Evolutionary conservation across 139 green algal species (phyloP).

Genomic region (Coelastrella sp.): DNA sequence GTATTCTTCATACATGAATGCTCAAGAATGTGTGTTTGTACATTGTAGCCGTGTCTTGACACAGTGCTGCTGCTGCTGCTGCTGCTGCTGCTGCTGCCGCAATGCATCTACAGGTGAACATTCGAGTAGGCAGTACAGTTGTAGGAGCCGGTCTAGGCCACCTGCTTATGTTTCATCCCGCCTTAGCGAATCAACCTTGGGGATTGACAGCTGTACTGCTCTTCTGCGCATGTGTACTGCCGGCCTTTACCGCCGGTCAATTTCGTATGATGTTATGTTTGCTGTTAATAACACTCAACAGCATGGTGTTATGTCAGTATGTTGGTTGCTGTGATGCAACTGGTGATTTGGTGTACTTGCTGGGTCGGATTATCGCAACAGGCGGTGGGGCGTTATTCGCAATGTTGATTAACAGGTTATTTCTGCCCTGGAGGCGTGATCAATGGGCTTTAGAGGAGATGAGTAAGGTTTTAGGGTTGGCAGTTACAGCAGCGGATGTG

Average conservation of each 20-base stretch:
- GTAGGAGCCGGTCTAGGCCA: conserved; percentile 16
- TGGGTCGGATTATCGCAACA: conserved; percentile 2
- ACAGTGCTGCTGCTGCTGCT: conserved; percentile 19
- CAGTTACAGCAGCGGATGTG: conserved; percentile 18
- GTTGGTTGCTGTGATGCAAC: conserved; percentile 13
- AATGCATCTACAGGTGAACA: conserved; percentile 41
- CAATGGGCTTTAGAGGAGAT: conserved; percentile 35
- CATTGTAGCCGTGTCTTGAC: no score
- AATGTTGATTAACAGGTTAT: conserved; percentile 38
- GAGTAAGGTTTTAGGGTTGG: not conserved
- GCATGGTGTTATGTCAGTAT: conserved; percentile 34
- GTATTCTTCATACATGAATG: no score
- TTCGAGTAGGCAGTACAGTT: conserved; percentile 20
- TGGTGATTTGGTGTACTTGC: conserved; percentile 6
- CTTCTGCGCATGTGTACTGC: not conserved
- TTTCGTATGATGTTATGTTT: conserved; percentile 23
- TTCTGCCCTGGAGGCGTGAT: conserved; percentile 31
- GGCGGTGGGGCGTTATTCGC: conserved; percentile 15
- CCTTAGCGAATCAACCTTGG: conserved; percentile 6
- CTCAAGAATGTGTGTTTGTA: no score
- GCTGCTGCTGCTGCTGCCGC: not conserved
- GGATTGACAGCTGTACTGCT: not conserved
- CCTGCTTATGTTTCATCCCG: conserved; percentile 12
- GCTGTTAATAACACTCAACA: conserved; percentile 9
- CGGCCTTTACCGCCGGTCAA: conserved; percentile 3